Evolutionary conservation across 2,329 filamentous ascomycete genomes (phyloP).

Genomic region (Pseudocercospora fijiensis): DNA sequence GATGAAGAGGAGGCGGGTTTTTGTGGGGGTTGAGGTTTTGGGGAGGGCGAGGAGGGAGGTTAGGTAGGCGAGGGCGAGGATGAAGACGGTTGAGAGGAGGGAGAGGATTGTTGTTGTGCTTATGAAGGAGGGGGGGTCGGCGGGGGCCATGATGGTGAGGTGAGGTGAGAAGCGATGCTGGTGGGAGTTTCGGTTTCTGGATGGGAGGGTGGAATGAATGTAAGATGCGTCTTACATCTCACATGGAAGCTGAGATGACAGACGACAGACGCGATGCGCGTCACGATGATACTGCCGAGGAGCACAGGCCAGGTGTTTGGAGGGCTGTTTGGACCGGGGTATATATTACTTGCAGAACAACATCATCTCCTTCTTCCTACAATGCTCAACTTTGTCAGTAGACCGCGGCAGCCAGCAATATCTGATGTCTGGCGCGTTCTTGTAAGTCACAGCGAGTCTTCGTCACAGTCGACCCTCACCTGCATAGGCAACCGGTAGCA

Average conservation of each 20-base stretch:
- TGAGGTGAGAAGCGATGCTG: too few species aligned
- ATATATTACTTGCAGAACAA: not conserved
- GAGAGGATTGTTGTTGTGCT: constrained; percentile 56
- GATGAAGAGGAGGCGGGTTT: constrained; percentile 77
- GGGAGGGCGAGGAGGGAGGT: constrained; percentile 55
- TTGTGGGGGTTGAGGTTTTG: constrained; percentile 46
- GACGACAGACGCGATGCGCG: not conserved
- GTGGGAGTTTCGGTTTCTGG: too few species aligned
- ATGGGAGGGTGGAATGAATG: too few species aligned
- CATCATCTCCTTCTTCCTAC: not conserved
- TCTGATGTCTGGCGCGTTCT: too few species aligned
- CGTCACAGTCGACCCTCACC: not conserved
- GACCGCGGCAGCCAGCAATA: too few species aligned
- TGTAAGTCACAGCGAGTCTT: not conserved
- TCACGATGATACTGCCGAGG: not conserved
- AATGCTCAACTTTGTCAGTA: too few species aligned
- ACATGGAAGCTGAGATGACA: not conserved
- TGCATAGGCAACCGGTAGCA: too few species aligned
- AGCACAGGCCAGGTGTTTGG: not conserved
- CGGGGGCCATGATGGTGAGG: constrained; percentile 5
- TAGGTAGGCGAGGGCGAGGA: constrained; percentile 55
- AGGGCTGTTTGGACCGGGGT: not conserved
- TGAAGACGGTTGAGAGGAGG: constrained; percentile 54
- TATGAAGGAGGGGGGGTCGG: constrained; percentile 34
- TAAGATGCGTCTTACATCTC: not conserved